Percentiles rank a stretch among this genome's conserved stretches.
Evolutionary conservation across 306 rosid species (phyloP).

Genomic region (Prunus kanzakura): DNA sequence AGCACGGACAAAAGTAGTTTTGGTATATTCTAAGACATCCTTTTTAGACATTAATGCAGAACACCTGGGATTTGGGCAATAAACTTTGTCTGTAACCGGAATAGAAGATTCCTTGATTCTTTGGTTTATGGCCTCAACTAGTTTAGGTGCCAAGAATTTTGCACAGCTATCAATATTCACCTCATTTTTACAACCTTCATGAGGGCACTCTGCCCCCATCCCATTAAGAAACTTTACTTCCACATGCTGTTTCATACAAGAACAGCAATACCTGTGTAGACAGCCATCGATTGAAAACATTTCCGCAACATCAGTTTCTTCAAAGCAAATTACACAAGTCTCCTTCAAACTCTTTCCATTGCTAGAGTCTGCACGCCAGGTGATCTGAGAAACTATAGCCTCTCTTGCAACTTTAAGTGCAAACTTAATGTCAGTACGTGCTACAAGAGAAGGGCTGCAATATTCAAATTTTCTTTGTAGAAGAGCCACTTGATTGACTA

Average conservation of each 20-base stretch:
- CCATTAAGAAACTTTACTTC: constrained; percentile 72
- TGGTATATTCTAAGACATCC: constrained; percentile 52
- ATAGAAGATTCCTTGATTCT: constrained; percentile 64
- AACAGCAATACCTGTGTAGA: constrained; percentile 65
- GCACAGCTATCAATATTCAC: constrained; percentile 54
- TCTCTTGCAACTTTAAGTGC: constrained; percentile 71
- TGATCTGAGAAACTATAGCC: constrained; percentile 51
- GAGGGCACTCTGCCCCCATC: constrained; percentile 63
- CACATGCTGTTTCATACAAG: constrained; percentile 78
- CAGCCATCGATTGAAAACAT: constrained; percentile 71
- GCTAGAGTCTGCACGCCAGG: constrained; percentile 30
- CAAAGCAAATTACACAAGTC: constrained; percentile 72
- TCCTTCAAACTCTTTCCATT: constrained; percentile 33
- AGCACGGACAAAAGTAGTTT: constrained; percentile 14
- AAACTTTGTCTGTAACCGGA: constrained; percentile 58
- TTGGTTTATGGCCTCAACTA: constrained; percentile 50
- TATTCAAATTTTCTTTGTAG: constrained; percentile 31
- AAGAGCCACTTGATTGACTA: constrained; percentile 33
- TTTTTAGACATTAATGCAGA: constrained; percentile 62
- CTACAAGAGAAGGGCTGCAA: constrained; percentile 36
- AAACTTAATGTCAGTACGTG: constrained; percentile 31
- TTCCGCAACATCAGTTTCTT: constrained; percentile 45
- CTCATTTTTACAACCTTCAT: constrained; percentile 55
- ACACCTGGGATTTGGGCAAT: constrained; percentile 72
- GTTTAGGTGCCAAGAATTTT: constrained; percentile 58